Evolutionary conservation across 2,329 filamentous ascomycete genomes (phyloP), one percentile per base, ranked within the genome.

Genomic region (Clarireedia hainanense): DNA sequence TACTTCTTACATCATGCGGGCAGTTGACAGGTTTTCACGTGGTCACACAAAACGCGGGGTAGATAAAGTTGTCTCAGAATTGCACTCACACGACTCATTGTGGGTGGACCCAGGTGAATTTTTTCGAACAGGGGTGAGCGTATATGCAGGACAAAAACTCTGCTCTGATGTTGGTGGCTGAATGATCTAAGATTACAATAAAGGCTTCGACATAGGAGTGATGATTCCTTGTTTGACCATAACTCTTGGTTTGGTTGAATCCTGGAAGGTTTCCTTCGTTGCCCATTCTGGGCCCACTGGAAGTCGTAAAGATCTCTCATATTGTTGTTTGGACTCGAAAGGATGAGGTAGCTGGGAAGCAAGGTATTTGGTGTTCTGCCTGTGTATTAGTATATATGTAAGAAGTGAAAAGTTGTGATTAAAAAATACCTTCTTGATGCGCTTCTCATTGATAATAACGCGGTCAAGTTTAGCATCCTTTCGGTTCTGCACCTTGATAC

Each of bases 201-300:
- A 55, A 36, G 92, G 92, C 74, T 88, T 91, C 57, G 86, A 83
- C 81, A 99, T 89, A 42, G 94, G 88, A 65, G 83, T 80, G 71
- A 99, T 91, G 63, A 95, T 79, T 47, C 94, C 94, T 74, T 91
- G 89, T 77, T 95, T 96, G 70, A 96, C 76, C 71, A 97, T 77
- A 62, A 97, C 81, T 65, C 90, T 83, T 57, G 94, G 94, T 80
- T 92, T 95, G 58, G 88, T 95, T 59, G 82, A 82, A 64, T 87
- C 83, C 76, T 97, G 91, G 79, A 94, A 94, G 14, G 88, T 90
- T 75, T 90, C 84, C 80, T 96, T 96, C n/a, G 92, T 97, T 64
- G 85, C 84, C 91, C 92, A 99, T 72, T 99, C 92, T 15, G 88
- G 89, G 1, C 94, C 94, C 58, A 97, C 83, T 1, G 94, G 94